Evolutionary conservation across 768 basidiomycete species (phyloP), one percentile per base, ranked within the genome.

Genomic region (Rhizopogon sp.): DNA sequence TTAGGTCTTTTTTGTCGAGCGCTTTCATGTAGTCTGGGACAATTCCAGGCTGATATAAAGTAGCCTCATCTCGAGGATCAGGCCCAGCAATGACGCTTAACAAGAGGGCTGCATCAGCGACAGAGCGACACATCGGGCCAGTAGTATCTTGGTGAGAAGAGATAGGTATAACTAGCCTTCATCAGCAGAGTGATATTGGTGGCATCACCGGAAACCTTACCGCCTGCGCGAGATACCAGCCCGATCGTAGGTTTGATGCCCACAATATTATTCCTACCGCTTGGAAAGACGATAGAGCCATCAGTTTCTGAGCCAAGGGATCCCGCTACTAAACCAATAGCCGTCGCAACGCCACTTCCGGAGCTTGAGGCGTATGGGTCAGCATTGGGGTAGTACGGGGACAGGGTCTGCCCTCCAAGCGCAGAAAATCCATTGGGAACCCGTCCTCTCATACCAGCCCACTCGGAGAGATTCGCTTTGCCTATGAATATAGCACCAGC

Each of bases 1-100:
- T 65, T 6, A 87, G 67, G 0, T 80, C 79, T 31, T 78, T 65
- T 37, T 66, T 65, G 44, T 75, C 70, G 4, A 87, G 71, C 0
- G 83, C 83, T 56, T 74, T 70, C 6, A 72, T 80, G 60, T 75
- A 87, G 61, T 85, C 76, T 0, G 85, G 85, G 1, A 85, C 70
- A 1, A 54, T 35, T 3, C 58, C 55, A 0, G 85, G 85, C 58
- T 82, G 81, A 5, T 70, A 69, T 4, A 77, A 66, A 1, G 82
- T 83, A 50, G 72, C 76, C 49, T 78, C 76, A 58, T 84, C 83
- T 13, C 78, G 74, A 0, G 73, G 71, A 53, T 83, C 83, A 46
- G 65, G 70, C 6, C 81, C 83, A 5, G 82, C 77, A 31, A 85
- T 83, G 39, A 76, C 61, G 10, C 74, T 72, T 7, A 84, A 71